These are phyloP conservation scores for Rauvolfia tetraphylla DNA, from an alignment of 257 asterid genomes.

Conservation along the genomic window DNA sequence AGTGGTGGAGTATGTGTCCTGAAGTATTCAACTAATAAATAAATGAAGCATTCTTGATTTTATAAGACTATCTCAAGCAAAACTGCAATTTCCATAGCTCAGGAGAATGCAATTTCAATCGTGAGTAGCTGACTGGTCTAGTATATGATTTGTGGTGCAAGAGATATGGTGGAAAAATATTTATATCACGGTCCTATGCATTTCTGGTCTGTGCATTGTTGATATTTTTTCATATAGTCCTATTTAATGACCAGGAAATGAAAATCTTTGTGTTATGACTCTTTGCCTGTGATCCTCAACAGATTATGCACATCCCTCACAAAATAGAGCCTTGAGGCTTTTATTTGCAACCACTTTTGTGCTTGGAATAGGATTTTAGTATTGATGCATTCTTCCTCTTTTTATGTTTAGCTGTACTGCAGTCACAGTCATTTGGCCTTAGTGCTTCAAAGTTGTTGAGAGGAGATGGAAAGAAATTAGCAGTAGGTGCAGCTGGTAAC, in stretches of 20 bases:
- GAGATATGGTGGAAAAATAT: not conserved
- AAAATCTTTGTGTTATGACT: not conserved
- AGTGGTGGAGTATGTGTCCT: not conserved
- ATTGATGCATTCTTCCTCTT: slow-evolving; percentile 23
- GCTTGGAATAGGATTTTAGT: slow-evolving; percentile 13
- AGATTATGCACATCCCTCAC: not conserved
- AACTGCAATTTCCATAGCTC: not conserved
- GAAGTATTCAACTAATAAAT: not conserved
- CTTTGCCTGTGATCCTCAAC: not conserved
- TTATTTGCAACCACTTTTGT: slow-evolving; percentile 5
- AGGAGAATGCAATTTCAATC: not conserved
- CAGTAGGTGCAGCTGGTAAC: slow-evolving; percentile 52
- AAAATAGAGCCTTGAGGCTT: not conserved
- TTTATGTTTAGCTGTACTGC: slow-evolving; percentile 48
- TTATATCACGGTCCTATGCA: not conserved
- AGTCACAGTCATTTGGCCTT: slow-evolving; percentile 60
- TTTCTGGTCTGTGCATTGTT: not conserved
- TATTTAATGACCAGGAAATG: not conserved
- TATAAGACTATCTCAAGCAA: not conserved
- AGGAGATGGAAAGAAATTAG: slow-evolving; percentile 30
- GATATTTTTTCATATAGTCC: not conserved
- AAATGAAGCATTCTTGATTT: not conserved
- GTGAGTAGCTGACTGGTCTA: not conserved
- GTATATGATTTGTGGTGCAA: not conserved
- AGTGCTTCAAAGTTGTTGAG: slow-evolving; percentile 44